Evolutionary conservation across 2,329 filamentous ascomycete species (phyloP), one percentile per base, ranked within the genome.

Genomic region (Penicillium sp.): DNA sequence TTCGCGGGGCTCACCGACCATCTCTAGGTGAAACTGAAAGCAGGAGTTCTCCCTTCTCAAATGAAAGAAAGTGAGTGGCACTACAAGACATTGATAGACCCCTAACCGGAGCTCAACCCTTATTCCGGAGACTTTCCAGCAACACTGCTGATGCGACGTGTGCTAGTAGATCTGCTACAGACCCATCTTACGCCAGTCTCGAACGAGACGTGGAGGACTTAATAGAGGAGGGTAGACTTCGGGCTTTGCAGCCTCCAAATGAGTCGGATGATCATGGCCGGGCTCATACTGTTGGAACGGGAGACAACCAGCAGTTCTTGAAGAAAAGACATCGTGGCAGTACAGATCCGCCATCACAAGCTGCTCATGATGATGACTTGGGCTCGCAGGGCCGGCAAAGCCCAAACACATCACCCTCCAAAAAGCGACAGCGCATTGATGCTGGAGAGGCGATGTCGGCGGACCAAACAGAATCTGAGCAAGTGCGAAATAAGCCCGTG

Each of bases 341-440:
- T 24, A 20, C 26, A 26, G 56, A 52, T 14, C n/a, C n/a, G 10
- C 18, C 40, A 5, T 47, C 46, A 13, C 26, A 53, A 13, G 6
- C 18, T 7, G 13, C 18, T 10, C 10, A 2, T 9, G 32, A 52
- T 32, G 26, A 56, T 42, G 39, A 42, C 4, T 13, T 39, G 11
- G 14, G 16, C 13, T 4, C 13, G 20, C 14, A 42, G 7, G 18
- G n/a, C 9, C 16, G 16, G 14, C 20, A 13, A 3, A 39, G 20
- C 5, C 9, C 11, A 7, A 20, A 38, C 3, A 10, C 39, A 20
- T 35, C 34, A n/a, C 53, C 58, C 24, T 55, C 48, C n/a, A 56
- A 37, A 5, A 66, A 66, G 47, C 57, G 53, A 39, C 64, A 60
- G 45, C 59, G 62, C 14, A 45, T 35, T 31, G 43, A 54, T 18